Conservation (phyloP, 768 basidiomycete genomes). For the Lactarius trivialis region DNA sequence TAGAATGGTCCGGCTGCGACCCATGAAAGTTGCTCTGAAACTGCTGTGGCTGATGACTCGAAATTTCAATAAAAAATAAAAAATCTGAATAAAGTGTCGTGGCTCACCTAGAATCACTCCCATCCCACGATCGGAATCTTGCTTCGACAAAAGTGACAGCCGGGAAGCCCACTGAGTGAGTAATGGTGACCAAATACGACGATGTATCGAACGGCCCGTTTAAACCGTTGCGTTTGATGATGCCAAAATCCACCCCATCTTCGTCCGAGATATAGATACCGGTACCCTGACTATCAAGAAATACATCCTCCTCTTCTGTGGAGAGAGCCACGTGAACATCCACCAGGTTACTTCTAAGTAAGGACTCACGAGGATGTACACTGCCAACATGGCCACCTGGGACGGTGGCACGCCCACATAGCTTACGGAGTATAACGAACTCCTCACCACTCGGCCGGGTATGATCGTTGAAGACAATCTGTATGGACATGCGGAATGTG, state of each 20-base stretch:
- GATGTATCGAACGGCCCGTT: conserved; percentile 10
- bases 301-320: background rate
- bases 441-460: background rate
- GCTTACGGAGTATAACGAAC: conserved; percentile 3
- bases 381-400: background rate
- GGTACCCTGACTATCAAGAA: conserved; percentile 44
- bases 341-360: background rate
- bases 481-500: background rate
- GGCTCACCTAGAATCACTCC: conserved; percentile 9
- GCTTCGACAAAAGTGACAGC: conserved; percentile 15
- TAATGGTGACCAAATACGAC: conserved; percentile 17
- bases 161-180: conserved; percentile 5
- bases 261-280: conserved; percentile 29
- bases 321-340: background rate
- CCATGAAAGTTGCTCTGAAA: conserved; percentile 1
- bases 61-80: background rate
- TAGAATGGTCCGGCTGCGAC: background rate
- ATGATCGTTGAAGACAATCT: conserved; percentile 1
- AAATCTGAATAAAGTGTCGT: too few species aligned
- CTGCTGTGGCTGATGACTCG: conserved; percentile 1
- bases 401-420: background rate
- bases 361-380: background rate
- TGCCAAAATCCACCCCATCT: conserved; percentile 44
- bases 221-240: conserved; percentile 36
- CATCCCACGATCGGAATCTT: background rate